A percentile compares a stretch with the other conserved stretches of the same genome.
Conservation (phyloP, 129 eudicot species). For the Chrysanthemum makinoi region DNA sequence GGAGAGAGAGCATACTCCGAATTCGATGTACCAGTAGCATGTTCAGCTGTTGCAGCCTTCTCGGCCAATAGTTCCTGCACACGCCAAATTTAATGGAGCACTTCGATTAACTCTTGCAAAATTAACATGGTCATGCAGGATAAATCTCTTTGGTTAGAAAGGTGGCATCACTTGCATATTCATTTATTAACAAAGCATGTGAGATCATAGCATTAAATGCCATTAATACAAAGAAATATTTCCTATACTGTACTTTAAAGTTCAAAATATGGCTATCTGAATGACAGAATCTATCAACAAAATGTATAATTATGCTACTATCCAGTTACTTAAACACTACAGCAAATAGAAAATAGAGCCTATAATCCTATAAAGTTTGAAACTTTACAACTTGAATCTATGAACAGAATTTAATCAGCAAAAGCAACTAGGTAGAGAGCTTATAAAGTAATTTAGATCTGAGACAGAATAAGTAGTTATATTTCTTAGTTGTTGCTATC, state of each 20-base stretch:
- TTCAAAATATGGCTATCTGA: neutral
- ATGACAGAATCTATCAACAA: neutral
- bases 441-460: neutral
- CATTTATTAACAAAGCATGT: neutral
- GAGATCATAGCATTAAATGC: neutral
- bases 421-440: neutral
- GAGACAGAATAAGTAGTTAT: too few species aligned
- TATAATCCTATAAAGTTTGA: neutral
- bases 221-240: neutral
- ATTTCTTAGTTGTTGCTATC: too few species aligned
- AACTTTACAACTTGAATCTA: constrained; percentile 4
- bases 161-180: neutral
- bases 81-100: constrained; percentile 6
- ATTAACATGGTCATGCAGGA: neutral
- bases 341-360: neutral
- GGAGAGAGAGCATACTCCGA: constrained; percentile 34
- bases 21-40: constrained; percentile 38
- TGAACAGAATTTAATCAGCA: neutral
- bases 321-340: neutral
- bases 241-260: neutral
- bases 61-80: constrained; percentile 71
- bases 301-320: neutral
- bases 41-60: constrained; percentile 62
- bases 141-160: neutral
- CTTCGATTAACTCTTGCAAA: neutral